Evolutionary conservation across 1,284 basidiomycete genomes (phyloP), one percentile per base, ranked within the genome.

Genomic region (Pterulicium gracile): DNA sequence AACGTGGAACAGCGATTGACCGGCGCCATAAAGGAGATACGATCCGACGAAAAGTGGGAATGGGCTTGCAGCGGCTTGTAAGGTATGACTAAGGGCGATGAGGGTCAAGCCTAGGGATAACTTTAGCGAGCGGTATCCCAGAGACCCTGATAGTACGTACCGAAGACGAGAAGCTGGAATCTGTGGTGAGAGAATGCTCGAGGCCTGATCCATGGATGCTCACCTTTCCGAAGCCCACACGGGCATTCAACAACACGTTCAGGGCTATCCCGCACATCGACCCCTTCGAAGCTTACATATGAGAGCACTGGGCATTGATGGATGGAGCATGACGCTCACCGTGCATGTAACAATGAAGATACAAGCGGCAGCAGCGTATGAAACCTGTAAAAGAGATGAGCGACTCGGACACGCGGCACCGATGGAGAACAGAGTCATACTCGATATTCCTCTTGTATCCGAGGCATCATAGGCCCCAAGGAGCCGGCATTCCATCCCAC

Each of bases 401-500:
- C 10, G 27, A 10, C 27, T 10, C 10, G 10, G n/a, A n/a, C n/a
- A n/a, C 27, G 7, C 27, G n/a, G 27, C 27, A n/a, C n/a, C n/a
- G n/a, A n/a, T 32, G 27, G 10, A 32, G n/a, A 32, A 32, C n/a
- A 20, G 18, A 12, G 19, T 32, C 51, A 10, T 18, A 51, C 51
- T 47, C 49, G 15, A 32, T 51, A 53, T 13, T 48, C 47, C 27
- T 49, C 44, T 35, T 53, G 50, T 24, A 53, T 51, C 3, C 44
- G 40, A 15, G 52, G 52, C 15, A 53, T 35, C 1, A 53, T 34
- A 15, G 52, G 50, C 2, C 52, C 52, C 5, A 48, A 48, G 14
- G 48, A 47, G 39, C 50, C 52, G 43, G 51, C 52, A 24, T 53
- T 53, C 52, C 52, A 53, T 19, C 52, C 52, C 12, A 45, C 51